A percentile compares a stretch with the other conserved stretches of the same genome.
Evolutionary conservation across 1,139 yeast species (phyloP).

Genomic region (Sugiyamaella pinicola): DNA sequence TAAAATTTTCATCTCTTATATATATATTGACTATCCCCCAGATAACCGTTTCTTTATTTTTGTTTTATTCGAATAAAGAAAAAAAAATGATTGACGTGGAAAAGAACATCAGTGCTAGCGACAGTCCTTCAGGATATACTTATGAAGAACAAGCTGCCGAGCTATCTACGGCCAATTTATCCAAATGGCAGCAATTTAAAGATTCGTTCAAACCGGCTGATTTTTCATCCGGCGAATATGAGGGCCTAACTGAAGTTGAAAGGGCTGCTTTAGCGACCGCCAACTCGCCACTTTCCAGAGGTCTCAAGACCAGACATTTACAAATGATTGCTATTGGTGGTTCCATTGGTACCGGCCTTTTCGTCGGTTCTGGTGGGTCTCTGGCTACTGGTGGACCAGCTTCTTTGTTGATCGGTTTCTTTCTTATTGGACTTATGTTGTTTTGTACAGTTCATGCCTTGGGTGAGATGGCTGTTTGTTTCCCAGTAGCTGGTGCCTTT

Average conservation of each 20-base stretch:
- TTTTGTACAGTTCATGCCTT: slow-evolving; percentile 61
- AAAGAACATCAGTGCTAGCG: slow-evolving; percentile 3
- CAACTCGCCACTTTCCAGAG: slow-evolving; percentile 67
- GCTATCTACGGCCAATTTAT: slow-evolving; percentile 1
- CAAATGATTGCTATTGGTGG: slow-evolving; percentile 92
- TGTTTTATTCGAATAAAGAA: background rate
- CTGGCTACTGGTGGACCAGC: slow-evolving; percentile 67
- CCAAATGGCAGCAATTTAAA: slow-evolving; percentile 32
- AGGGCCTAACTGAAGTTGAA: slow-evolving; percentile 37
- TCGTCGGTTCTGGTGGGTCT: slow-evolving; percentile 67
- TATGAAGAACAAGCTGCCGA: slow-evolving; percentile 11
- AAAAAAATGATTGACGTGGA: slow-evolving; percentile 10
- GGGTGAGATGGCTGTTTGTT: slow-evolving; percentile 64
- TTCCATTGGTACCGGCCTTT: slow-evolving; percentile 76
- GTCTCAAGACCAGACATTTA: slow-evolving; percentile 64
- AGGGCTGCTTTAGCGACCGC: slow-evolving; percentile 45
- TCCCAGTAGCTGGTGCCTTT: slow-evolving; percentile 66
- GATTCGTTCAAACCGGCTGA: slow-evolving; percentile 38
- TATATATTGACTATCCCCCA: background rate
- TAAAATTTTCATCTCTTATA: no score
- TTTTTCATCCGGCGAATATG: slow-evolving; percentile 30
- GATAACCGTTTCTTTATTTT: background rate
- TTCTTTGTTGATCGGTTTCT: slow-evolving; percentile 60
- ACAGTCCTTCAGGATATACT: background rate
- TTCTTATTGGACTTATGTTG: slow-evolving; percentile 47